These are phyloP conservation scores for Colletotrichum sidae DNA, from an alignment of 2,329 filamentous ascomycete genomes.

Conservation along the genomic window DNA sequence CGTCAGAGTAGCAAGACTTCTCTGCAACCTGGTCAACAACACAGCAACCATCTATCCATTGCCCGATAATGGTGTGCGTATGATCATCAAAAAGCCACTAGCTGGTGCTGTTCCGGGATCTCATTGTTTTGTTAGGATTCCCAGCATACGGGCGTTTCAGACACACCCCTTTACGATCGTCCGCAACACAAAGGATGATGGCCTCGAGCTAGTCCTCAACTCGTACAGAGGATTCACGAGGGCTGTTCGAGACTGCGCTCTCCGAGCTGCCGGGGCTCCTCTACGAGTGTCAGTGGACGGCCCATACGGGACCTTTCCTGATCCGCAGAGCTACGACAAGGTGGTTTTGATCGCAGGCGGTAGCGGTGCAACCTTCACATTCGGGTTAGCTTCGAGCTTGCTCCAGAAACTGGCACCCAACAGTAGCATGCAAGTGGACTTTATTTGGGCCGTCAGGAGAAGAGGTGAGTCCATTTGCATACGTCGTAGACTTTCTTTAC, in stretches of 20 bases:
- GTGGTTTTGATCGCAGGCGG: conserved; percentile 41
- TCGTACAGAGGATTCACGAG: conserved; percentile 64
- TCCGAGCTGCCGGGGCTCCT: conserved; percentile 52
- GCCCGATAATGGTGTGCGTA: conserved; percentile 55
- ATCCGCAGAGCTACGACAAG: conserved; percentile 47
- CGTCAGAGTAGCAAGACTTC: conserved; percentile 45
- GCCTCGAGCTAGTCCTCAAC: conserved; percentile 62
- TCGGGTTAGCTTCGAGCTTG: conserved; percentile 35
- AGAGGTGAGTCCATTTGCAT: background rate
- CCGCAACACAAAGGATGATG: conserved; percentile 45
- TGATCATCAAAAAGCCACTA: conserved; percentile 58
- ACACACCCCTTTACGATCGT: conserved; percentile 69
- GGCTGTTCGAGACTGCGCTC: conserved; percentile 58
- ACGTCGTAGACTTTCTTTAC: background rate
- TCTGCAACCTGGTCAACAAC: conserved; percentile 52
- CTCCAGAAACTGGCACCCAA: background rate
- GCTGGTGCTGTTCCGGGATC: conserved; percentile 42
- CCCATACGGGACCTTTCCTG: conserved; percentile 63
- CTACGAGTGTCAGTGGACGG: conserved; percentile 62
- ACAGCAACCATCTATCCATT: conserved; percentile 56
- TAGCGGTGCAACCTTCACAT: conserved; percentile 42
- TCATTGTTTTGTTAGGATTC: conserved; percentile 69
- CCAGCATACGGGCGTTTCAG: conserved; percentile 60
- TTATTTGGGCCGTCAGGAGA: background rate
- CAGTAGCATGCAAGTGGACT: background rate